Evolutionary conservation across 106 monocot species (phyloP), one percentile per base, ranked within the genome.

Genomic region (Triglochin maritima): DNA sequence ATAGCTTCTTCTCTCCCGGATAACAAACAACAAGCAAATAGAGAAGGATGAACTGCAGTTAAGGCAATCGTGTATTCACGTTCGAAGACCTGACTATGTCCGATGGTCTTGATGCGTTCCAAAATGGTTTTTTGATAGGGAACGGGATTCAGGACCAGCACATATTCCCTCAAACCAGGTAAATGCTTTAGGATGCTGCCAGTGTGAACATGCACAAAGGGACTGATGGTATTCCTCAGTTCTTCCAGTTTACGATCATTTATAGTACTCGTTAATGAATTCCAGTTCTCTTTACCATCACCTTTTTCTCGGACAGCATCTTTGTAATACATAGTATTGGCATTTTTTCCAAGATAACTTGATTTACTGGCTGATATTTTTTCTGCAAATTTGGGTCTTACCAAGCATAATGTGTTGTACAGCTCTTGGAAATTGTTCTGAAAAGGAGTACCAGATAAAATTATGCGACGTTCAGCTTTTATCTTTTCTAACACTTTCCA

Each of bases 381-480:
- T 47, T 77, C 71, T 3, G 69, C 77, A 77, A 88, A 79, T 58
- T 72, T 74, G 7, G 92, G 85, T 6, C 88, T 71, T 61, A 86
- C 86, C 14, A 94, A 71, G 14, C 76, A 67, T 55, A 94, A 44
- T 6, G 74, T 83, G 60, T 89, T 94, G 59, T 80, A 88, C 53
- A 86, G 81, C 79, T 94, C 93, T 7, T 12, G 46, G 67, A 94
- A 83, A 68, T 84, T 89, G 57, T 94, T 94, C 50, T 94, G 93
- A 52, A 94, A 94, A 14, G 77, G 89, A 51, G 93, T 94, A 52
- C 89, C 93, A 8, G 93, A 89, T 42, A 94, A 82, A 51, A 89
- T 78, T 44, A 94, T 79, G 4, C 93, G 69, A 14, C 80, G 71
- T 59, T 76, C 68, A 3, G 93, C 82, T 57, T 74, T 70, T 4